Evolutionary conservation across 2,329 filamentous ascomycete genomes (phyloP), one percentile per base, ranked within the genome.

Genomic region (Neopestalotiopsis sp.): DNA sequence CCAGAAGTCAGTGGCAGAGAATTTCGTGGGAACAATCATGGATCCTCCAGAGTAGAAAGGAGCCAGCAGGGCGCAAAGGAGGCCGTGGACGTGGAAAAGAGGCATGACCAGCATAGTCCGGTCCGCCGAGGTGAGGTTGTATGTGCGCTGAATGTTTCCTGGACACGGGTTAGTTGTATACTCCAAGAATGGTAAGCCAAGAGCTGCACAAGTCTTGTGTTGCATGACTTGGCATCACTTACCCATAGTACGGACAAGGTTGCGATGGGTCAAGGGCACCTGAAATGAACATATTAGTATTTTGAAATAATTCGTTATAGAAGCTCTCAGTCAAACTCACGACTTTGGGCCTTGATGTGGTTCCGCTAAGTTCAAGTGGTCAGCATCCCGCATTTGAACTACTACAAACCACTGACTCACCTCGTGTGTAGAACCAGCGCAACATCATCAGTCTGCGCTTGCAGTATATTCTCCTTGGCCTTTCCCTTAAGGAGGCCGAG

Each of bases 91-190:
- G 81, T 97, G 94, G 85, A 97, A 97, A 1, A 97, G 86, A 20
- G 94, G 94, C 94, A 97, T 97, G 70, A 97, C 93, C 17, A 97
- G 87, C 87, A 94, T 91, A 34, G 94, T 95, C 61, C 94, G 89
- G 79, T 97, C 94, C 66, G 86, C 78, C 5, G 89, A 79, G 0
- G 89, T 91, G 70, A 97, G 86, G 68, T 91, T 80, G 79, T 97
- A 97, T 6, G 94, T 97, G 69, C 86, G 84, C 76, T 92, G 86
- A 77, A 97, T 94, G 81, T 96, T 97, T 75, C 87, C 88, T 90
- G 72, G 6, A 42, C 28, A 4, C 13, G 4, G 20, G 4, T 66
- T 58, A 66, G 63, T 40, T 13, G 28, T 56, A 28, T 32, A 13
- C 6, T 38, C 63, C 63, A 57, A 66, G 30, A 66, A 17, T 20